Evolutionary conservation across 2,329 filamentous ascomycete genomes (phyloP).

Genomic region (Calonectria ilicicola): DNA sequence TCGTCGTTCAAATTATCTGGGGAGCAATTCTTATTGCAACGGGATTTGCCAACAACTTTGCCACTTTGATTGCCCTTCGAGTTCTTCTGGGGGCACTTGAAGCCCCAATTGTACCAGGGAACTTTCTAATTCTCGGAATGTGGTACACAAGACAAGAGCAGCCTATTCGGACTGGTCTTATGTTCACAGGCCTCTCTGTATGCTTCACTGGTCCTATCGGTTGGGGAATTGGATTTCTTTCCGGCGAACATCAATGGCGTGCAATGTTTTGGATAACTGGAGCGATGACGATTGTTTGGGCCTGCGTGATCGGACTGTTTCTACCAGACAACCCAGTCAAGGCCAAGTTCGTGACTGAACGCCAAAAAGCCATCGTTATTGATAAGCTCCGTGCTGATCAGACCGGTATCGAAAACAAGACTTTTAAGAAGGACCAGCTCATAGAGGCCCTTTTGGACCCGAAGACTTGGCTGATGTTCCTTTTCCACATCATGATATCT

Average conservation of each 20-base stretch:
- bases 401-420: conserved; percentile 63
- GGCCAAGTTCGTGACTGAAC: conserved; percentile 58
- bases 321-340: conserved; percentile 65
- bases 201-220: conserved; percentile 36
- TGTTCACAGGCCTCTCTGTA: conserved; percentile 37
- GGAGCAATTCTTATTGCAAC: conserved; percentile 43
- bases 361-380: conserved; percentile 61
- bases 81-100: conserved; percentile 47
- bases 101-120: conserved; percentile 40
- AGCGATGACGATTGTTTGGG: conserved; percentile 55
- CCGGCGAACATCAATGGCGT: conserved; percentile 29
- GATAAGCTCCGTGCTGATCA: conserved; percentile 62
- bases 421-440: conserved; percentile 58
- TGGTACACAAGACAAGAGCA: conserved; percentile 46
- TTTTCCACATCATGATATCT: conserved; percentile 54
- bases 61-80: conserved; percentile 41
- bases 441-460: conserved; percentile 61
- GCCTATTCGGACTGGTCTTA: conserved; percentile 40
- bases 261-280: conserved; percentile 41
- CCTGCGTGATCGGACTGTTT: conserved; percentile 64
- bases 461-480: conserved; percentile 70
- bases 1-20: conserved; percentile 41
- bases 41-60: conserved; percentile 42
- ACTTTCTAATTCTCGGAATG: conserved; percentile 45
- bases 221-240: conserved; percentile 33